A percentile compares a stretch with the other conserved stretches of the same genome.
Conservation (phyloP, 1,284 basidiomycete genomes). For the Cutaneotrichosporon dermatis region DNA sequence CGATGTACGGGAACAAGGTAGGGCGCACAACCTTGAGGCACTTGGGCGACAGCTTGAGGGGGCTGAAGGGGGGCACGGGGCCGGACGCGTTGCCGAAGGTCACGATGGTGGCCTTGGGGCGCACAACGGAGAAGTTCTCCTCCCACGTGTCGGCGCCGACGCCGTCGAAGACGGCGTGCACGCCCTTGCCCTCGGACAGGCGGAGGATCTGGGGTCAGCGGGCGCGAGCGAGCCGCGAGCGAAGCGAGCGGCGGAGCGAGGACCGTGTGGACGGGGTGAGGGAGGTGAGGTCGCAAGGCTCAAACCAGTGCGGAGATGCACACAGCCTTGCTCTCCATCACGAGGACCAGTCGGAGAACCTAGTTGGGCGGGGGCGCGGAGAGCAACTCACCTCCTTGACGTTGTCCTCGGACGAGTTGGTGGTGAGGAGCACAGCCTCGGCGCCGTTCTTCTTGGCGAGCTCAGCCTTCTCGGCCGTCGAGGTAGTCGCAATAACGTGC, state of each 20-base stretch:
- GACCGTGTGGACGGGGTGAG: too few relatives aligned
- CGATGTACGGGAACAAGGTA: constrained; percentile 58
- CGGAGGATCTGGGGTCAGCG: constrained; percentile 55
- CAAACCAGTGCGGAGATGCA: too few relatives aligned
- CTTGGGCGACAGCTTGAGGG: constrained; percentile 72
- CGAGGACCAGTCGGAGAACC: too few relatives aligned
- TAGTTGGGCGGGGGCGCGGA: constrained; percentile 51
- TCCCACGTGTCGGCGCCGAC: constrained; percentile 93
- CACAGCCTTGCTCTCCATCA: too few relatives aligned
- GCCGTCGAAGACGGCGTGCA: constrained; percentile 81
- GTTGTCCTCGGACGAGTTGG: constrained; percentile 53
- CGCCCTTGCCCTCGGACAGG: constrained; percentile 70
- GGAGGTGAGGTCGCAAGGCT: too few relatives aligned
- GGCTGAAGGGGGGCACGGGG: constrained; percentile 56
- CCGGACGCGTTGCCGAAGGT: constrained; percentile 79
- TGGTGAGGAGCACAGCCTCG: constrained; percentile 79
- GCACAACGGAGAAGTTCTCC: constrained; percentile 71
- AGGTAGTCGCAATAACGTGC: constrained; percentile 90
- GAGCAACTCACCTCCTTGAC: constrained; percentile 44
- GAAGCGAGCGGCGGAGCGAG: too few relatives aligned
- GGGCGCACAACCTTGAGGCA: constrained; percentile 76
- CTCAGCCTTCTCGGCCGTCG: constrained; percentile 74
- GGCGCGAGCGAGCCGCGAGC: too few relatives aligned
- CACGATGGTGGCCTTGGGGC: constrained; percentile 69
- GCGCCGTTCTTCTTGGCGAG: constrained; percentile 78